Percentiles rank a stretch among this genome's conserved stretches.
Evolutionary conservation across 805 yeast genomes (phyloP).

Genomic region (Ogataea dorogensis): DNA sequence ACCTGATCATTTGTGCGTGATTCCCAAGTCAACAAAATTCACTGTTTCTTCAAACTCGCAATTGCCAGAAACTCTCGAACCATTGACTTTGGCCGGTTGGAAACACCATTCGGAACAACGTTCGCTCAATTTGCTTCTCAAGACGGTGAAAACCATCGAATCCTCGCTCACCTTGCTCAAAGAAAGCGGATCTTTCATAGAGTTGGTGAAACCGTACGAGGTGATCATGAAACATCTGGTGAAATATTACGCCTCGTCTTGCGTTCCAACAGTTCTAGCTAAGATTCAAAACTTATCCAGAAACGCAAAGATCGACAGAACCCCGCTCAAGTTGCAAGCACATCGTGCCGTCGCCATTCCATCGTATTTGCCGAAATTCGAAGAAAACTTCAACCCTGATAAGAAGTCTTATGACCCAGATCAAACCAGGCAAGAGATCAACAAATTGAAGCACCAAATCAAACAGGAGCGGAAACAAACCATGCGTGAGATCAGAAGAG

Average conservation of each 20-base stretch:
- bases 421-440: constrained; percentile 74
- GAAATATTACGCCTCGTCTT: constrained; percentile 36
- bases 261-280: constrained; percentile 36
- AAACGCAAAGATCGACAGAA: constrained; percentile 49
- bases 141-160: constrained; percentile 36
- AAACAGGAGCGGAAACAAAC: constrained; percentile 91
- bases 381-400: constrained; percentile 94
- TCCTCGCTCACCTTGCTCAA: constrained; percentile 48
- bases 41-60: constrained; percentile 16
- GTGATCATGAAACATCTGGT: constrained; percentile 41
- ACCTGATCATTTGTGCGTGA: constrained; percentile 22
- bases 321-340: constrained; percentile 75
- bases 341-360: constrained; percentile 85
- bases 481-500: constrained; percentile 86
- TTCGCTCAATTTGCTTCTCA: constrained; percentile 33
- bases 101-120: constrained; percentile 14
- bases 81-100: constrained; percentile 19
- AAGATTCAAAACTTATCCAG: constrained; percentile 50
- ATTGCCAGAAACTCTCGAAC: constrained; percentile 12
- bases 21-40: constrained; percentile 20
- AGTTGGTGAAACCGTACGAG: constrained; percentile 51
- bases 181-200: constrained; percentile 60
- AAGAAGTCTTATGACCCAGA: constrained; percentile 88
- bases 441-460: constrained; percentile 77
- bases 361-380: constrained; percentile 85